These are phyloP conservation scores for Cladosporium cucumerinum DNA, from an alignment of 2,329 filamentous ascomycete species.

Conservation along the genomic window DNA sequence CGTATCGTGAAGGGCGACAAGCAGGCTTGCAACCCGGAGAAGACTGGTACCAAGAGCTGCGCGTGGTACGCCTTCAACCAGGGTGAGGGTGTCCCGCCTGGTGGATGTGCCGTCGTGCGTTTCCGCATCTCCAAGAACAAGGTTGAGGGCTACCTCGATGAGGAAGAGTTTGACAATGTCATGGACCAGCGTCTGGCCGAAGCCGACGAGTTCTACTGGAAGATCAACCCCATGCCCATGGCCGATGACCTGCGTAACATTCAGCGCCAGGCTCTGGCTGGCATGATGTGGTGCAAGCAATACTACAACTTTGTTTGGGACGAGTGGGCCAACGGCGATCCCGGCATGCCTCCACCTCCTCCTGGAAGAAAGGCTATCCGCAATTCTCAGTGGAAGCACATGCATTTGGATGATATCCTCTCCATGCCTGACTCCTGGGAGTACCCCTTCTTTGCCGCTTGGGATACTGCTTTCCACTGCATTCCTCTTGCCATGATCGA, in stretches of 20 bases:
- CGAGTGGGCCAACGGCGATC: slow-evolving; percentile 94
- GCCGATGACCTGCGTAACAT: slow-evolving; percentile 90
- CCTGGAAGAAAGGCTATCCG: slow-evolving; percentile 73
- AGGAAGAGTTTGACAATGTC: slow-evolving; percentile 87
- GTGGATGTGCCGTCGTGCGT: slow-evolving; percentile 91
- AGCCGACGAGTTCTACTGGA: slow-evolving; percentile 93
- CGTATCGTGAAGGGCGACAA: slow-evolving; percentile 81
- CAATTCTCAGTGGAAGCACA: slow-evolving; percentile 89
- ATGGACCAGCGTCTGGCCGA: slow-evolving; percentile 84
- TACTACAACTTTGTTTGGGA: slow-evolving; percentile 97
- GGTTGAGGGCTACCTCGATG: slow-evolving; percentile 75
- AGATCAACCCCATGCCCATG: slow-evolving; percentile 90
- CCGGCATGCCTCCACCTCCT: slow-evolving; percentile 81
- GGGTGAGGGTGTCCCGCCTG: slow-evolving; percentile 78
- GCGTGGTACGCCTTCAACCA: slow-evolving; percentile 94
- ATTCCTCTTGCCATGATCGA: slow-evolving; percentile 96
- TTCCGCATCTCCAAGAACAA: slow-evolving; percentile 75
- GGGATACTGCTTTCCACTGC: slow-evolving; percentile 96
- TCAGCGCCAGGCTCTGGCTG: slow-evolving; percentile 87
- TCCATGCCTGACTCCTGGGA: slow-evolving; percentile 99
- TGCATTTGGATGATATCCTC: slow-evolving; percentile 90
- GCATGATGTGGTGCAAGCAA: slow-evolving; percentile 99
- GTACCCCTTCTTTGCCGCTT: slow-evolving; percentile 95
- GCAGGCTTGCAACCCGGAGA: slow-evolving; percentile 73
- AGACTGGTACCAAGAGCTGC: slow-evolving; percentile 80